Evolutionary conservation across 345 rosid genomes (phyloP).

Genomic region (Rhizophora mangle): DNA sequence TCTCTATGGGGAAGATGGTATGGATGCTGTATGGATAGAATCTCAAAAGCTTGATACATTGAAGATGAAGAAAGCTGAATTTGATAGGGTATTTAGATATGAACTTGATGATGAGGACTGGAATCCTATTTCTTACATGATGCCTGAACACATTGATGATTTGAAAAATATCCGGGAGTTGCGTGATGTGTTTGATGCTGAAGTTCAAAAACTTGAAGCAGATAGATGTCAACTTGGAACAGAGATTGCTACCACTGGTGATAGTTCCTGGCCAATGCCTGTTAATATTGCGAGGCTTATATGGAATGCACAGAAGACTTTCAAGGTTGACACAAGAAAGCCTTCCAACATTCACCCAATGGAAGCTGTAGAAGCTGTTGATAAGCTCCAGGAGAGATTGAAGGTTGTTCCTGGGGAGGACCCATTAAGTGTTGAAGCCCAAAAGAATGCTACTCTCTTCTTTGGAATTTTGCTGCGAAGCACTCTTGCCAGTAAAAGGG

Average conservation of each 20-base stretch:
- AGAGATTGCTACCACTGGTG: constrained; percentile 93
- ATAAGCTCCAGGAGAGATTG: constrained; percentile 91
- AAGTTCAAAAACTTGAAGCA: constrained; percentile 82
- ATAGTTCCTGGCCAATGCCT: constrained; percentile 87
- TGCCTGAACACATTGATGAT: constrained; percentile 83
- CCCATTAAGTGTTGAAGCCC: constrained; percentile 91
- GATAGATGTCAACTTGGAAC: constrained; percentile 86
- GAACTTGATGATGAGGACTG: constrained; percentile 79
- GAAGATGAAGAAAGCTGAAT: constrained; percentile 80
- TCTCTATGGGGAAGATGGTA: constrained; percentile 99
- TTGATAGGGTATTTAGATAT: constrained; percentile 74
- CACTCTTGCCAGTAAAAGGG: constrained; percentile 95
- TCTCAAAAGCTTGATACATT: constrained; percentile 89
- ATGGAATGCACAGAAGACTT: constrained; percentile 98
- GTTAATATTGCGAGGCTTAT: constrained; percentile 92
- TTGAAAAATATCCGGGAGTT: constrained; percentile 81
- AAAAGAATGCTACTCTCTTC: constrained; percentile 96
- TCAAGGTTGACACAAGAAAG: constrained; percentile 63
- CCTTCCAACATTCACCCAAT: constrained; percentile 90
- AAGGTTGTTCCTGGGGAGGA: constrained; percentile 95
- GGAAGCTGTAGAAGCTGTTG: constrained; percentile 95
- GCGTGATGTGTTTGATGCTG: constrained; percentile 91
- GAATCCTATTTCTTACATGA: constrained; percentile 71
- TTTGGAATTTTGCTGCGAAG: constrained; percentile 91
- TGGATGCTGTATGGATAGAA: constrained; percentile 98